Evolutionary conservation across 1,284 basidiomycete genomes (phyloP).

Genomic region (Cutaneotrichosporon cyanovorans): DNA sequence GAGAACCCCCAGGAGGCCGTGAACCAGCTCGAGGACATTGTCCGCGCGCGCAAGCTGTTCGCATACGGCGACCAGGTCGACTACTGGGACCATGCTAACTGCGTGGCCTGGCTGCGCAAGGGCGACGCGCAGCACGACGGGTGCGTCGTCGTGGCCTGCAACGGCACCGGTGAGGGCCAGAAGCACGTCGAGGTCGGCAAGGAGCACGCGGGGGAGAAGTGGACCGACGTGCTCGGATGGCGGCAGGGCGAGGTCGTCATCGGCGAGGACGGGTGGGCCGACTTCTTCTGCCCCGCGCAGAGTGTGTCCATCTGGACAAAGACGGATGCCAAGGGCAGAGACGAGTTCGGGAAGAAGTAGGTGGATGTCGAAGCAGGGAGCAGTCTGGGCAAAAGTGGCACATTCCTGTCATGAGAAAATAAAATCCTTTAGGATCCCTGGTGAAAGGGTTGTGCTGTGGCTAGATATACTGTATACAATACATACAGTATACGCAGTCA

Average conservation of each 20-base stretch:
- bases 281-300: conserved; percentile 49
- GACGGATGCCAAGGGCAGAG: conserved; percentile 47
- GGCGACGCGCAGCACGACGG: conserved; percentile 51
- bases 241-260: conserved; percentile 51
- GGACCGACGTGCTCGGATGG: conserved; percentile 55
- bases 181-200: conserved; percentile 51
- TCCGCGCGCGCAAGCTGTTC: conserved; percentile 51
- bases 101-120: conserved; percentile 51
- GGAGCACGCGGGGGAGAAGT: conserved; percentile 52
- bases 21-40: conserved; percentile 50
- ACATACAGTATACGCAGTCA: no score
- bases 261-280: conserved; percentile 53
- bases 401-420: no score
- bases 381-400: no score
- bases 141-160: conserved; percentile 48
- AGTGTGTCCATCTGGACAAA: conserved; percentile 52
- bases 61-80: conserved; percentile 51
- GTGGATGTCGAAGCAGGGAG: no score
- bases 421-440: no score
- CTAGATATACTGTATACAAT: no score
- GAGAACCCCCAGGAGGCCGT: conserved; percentile 49
- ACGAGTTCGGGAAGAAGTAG: conserved; percentile 43
- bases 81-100: conserved; percentile 51
- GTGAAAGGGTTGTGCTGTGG: no score
- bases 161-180: conserved; percentile 41